phyloP scores from a whole-genome alignment of 495 filamentous ascomycete species.

The Penicillium ochrochloron region DNA sequence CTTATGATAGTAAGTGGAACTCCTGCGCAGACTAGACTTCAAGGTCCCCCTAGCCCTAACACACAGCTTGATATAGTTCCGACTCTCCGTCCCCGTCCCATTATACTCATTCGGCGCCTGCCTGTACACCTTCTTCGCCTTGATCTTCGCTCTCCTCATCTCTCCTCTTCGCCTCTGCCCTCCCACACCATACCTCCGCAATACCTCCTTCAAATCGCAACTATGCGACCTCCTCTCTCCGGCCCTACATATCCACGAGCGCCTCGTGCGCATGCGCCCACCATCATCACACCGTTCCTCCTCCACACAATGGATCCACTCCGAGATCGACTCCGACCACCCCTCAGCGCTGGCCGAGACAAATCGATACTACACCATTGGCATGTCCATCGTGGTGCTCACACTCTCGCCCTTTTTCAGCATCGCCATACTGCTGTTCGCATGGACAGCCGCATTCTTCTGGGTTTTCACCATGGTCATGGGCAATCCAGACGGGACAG shows the following conservation, averaged over 20 bases:
- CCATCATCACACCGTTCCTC: conserved; percentile 36
- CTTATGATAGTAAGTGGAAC: conserved; percentile 42
- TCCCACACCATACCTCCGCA: conserved; percentile 40
- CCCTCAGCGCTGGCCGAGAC: conserved; percentile 23
- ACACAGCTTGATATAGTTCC: conserved; percentile 40
- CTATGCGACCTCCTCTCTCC: conserved; percentile 49
- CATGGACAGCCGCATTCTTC: conserved; percentile 66
- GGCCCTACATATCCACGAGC: conserved; percentile 49
- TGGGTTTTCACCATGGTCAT: conserved; percentile 66
- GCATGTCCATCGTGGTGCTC: conserved; percentile 53
- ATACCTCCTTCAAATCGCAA: conserved; percentile 43
- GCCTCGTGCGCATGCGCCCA: conserved; percentile 39
- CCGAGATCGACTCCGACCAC: conserved; percentile 32
- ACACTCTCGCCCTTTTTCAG: conserved; percentile 59
- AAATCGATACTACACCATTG: conserved; percentile 37
- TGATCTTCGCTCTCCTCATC: conserved; percentile 47
- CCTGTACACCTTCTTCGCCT: conserved; percentile 50
- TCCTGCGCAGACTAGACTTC: not conserved
- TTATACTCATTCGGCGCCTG: conserved; percentile 47
- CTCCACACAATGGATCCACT: conserved; percentile 40
- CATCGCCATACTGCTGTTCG: conserved; percentile 55
- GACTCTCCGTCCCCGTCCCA: conserved; percentile 52
- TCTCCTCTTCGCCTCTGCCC: conserved; percentile 51
- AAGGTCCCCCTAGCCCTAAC: not conserved
- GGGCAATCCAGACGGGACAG: conserved; percentile 66